Percentiles rank a stretch among this genome's conserved stretches.
phyloP scores from a whole-genome alignment of 257 asterid genomes.

The Nicotiana knightiana region DNA sequence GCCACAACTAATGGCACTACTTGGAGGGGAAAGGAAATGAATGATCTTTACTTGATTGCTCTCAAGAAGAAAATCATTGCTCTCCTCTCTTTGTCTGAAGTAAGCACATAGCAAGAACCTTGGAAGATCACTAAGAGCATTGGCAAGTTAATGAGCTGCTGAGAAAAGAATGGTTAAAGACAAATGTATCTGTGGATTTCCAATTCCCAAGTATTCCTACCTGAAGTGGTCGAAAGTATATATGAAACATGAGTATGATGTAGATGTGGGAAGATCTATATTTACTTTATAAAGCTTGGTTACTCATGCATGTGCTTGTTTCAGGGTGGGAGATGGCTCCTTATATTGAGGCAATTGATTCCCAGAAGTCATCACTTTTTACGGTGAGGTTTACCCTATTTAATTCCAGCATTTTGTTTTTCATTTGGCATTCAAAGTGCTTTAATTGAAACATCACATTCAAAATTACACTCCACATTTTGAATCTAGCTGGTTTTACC shows the following conservation, averaged over 20 bases:
- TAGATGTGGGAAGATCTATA: background rate
- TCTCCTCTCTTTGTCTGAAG: background rate
- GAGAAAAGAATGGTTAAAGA: background rate
- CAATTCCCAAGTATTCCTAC: background rate
- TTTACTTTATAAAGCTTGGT: background rate
- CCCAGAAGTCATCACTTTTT: slow-evolving; percentile 66
- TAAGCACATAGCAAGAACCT: background rate
- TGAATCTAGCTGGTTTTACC: background rate
- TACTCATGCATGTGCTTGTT: slow-evolving; percentile 21
- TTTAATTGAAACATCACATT: background rate
- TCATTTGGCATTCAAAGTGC: background rate
- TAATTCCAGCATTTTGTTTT: background rate
- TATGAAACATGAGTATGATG: background rate
- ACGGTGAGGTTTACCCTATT: slow-evolving; percentile 26
- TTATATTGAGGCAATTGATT: slow-evolving; percentile 88
- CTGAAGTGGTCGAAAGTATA: background rate
- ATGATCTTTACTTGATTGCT: background rate
- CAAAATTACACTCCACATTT: background rate
- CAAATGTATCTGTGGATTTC: background rate
- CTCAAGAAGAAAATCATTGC: background rate
- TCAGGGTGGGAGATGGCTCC: slow-evolving; percentile 94
- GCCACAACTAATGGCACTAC: background rate
- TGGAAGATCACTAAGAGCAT: background rate
- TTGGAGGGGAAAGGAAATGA: background rate
- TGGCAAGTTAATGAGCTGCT: background rate